Percentiles rank a stretch among this genome's conserved stretches.
Evolutionary conservation across 73 alveolate species (phyloP).

Genomic region (Tetrahymena malaccensis): DNA sequence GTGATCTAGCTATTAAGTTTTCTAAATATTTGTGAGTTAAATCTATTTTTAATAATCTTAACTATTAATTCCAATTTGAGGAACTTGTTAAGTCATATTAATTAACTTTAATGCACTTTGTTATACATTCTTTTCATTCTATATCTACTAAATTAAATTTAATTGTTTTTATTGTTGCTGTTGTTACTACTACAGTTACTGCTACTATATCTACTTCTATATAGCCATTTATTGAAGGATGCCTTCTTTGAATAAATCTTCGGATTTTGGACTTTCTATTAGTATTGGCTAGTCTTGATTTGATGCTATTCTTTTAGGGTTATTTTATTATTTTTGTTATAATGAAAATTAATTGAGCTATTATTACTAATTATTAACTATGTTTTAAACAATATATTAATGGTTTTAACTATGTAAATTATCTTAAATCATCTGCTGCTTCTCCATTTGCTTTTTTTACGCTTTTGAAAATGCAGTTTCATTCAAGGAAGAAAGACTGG

Average conservation of each 20-base stretch:
- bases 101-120: background rate
- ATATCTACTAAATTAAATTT: background rate
- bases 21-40: background rate
- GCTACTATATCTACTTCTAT: background rate
- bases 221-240: background rate
- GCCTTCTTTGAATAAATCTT: background rate
- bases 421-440: no score
- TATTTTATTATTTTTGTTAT: no score
- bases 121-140: no score
- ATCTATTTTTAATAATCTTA: background rate
- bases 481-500: background rate
- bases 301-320: background rate
- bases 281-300: background rate
- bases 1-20: background rate
- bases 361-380: no score
- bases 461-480: background rate
- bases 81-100: background rate
- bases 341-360: background rate
- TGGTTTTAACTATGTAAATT: background rate
- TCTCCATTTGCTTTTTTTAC: background rate
- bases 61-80: background rate
- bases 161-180: no score
- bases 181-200: background rate
- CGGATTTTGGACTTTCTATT: background rate
- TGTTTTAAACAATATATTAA: no score